Base-by-base conservation (phyloP, 2,329 filamentous ascomycete species). In the Botrytis paeoniae region DNA sequence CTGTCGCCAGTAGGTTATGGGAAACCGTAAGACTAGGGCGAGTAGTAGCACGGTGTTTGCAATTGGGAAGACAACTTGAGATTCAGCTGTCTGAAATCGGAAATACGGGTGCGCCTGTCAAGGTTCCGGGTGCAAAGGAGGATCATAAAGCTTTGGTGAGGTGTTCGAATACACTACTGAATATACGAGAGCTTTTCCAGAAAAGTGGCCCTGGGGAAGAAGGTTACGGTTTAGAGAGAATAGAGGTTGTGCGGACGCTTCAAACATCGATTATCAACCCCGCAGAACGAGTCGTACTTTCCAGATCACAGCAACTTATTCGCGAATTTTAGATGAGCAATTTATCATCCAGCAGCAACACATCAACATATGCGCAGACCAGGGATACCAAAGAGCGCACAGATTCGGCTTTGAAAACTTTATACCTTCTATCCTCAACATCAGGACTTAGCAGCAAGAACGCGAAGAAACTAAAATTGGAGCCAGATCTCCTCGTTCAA, bases 61-160 rank as follows among this genome's bases (percentile, higher is more conserved):
- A 92, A 79, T 85, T 98, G 4, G 94, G 93, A 0, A 86, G 95
- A 62, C 94, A 97, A 83, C 87, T 99, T 18, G 94, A 98, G 81
- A 88, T 92, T n/a, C 93, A 97, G 81, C 88, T 97, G 79, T 85
- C 88, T 0, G 94, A 97, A 81, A 84, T 93, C 74, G 71, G 79
- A 73, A 80, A 78, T 43, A 78, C 79, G 29, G 79, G 78, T 39
- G 81, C 70, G 75, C 76, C 74, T 63, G 78, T 37, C 79, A 85
- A 70, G 81, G 84, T 74, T 70, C 79, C 77, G 37, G 76, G 76
- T 43, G 76, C 74, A 75, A 80, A 78, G 2, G 91, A 94, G 77
- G 93, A 96, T 76, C 91, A 95, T 78, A 86, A 90, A 61, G 92
- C 93, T 1, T 87, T 98, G 79, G 89, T 97, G n/a, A 87, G 93